Evolutionary conservation across 164 flowering plant genomes (phyloP), one percentile per base, ranked within the genome.

Genomic region (Macadamia integrifolia): DNA sequence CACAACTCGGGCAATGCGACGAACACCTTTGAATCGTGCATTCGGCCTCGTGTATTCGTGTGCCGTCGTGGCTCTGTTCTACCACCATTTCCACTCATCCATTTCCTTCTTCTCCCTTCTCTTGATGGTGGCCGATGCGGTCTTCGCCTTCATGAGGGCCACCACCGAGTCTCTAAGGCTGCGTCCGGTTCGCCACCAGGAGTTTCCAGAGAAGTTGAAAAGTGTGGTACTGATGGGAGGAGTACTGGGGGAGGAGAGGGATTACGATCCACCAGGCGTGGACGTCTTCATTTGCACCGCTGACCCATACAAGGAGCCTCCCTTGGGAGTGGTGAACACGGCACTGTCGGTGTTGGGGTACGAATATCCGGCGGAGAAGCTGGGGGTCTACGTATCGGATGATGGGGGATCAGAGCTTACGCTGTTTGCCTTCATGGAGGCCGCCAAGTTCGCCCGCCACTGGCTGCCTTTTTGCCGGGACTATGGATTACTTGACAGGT

Each of bases 271-370:
- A 23, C 77, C 77, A 29, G 62, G 50, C 8, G 28, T 74, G 48
- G 77, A 74, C 59, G 68, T 74, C 66, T 69, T 74, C 46, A 56
- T 74, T 17, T 74, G 77, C 63, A 74, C 77, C 11, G 73, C 77
- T 2, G 77, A 74, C 62, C 77, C 77, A 23, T 58, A 43, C 73
- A 74, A 74, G 73, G 77, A 74, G 52, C 77, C 77, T 12, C 77
- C 77, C 13, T 60, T 68, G 56, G 17, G 66, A 6, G 71, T 72
- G 7, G 71, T 72, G 35, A 72, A 68, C 60, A 72, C 75, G 17
- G 75, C 75, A 14, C 17, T 74, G 13, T 73, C 76, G 43, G 69
- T 67, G 14, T 64, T 73, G 69, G 72, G 72, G 12, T 73, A 69
- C 52, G 76, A 73, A 0, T 73, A 73, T 46, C 72, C 76, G 6